Evolutionary conservation across 106 monocot genomes (phyloP), one percentile per base, ranked within the genome.

Genomic region (Dendrobium chrysotoxum): DNA sequence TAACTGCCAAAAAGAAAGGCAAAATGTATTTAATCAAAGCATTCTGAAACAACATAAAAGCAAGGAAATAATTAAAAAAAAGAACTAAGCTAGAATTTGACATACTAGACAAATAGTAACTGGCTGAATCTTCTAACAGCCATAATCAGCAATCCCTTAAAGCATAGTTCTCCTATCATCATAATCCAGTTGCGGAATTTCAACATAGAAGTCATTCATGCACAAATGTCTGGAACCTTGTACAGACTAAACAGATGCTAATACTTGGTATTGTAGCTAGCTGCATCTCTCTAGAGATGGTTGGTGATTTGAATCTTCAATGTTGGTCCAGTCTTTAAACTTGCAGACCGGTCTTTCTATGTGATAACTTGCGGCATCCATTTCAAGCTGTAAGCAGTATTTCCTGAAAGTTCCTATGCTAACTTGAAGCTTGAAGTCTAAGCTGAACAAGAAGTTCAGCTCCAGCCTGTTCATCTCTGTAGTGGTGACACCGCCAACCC

Each of bases 401-500:
- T 58, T 81, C 7, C 81, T 80, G 61, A 94, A 94, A 38, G 85
- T 88, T 30, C 54, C 83, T 4, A 87, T 17, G 39, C 72, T 76
- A 18, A 94, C 94, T 53, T 87, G 87, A 64, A 94, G 86, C 55
- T 86, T 89, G 78, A 94, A 94, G 80, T 91, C 94, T 16, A 94
- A 81, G 80, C 78, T 78, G 18, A 91, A 94, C 53, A 94, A 85
- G 44, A 94, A 81, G 58, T 82, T 88, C 28, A 89, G 54, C 76
- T 94, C 91, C 81, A 94, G 55, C 58, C 79, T 80, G 81, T 91
- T 91, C 88, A 94, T 86, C 57, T 94, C 91, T 50, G 6, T 23
- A 6, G 86, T 91, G 83, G 86, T 89, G 54, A 94, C 76, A 11
- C 94, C 94, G 30, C 91, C 91, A 7, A 94, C 89, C 77, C 65